A percentile compares a stretch with the other conserved stretches of the same genome.
Conservation (phyloP, 1,139 yeast species). For the Pichia inconspicua region DNA sequence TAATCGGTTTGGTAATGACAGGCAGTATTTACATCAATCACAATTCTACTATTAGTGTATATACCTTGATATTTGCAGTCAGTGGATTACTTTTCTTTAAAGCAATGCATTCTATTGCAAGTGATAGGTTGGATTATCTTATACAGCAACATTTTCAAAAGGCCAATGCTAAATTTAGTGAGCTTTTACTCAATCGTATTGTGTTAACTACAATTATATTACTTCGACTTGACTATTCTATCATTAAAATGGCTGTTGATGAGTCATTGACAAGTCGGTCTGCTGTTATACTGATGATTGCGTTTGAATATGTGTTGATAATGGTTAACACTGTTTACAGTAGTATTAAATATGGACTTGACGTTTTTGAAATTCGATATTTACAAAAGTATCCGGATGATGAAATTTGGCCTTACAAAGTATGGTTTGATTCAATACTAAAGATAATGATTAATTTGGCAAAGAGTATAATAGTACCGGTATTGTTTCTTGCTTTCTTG, state of each 20-base stretch:
- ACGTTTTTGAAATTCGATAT: constrained; percentile 48
- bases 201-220: constrained; percentile 36
- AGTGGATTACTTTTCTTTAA: constrained; percentile 47
- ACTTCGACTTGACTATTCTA: constrained; percentile 40
- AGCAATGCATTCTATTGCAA: constrained; percentile 67
- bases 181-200: constrained; percentile 30
- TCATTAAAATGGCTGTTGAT: constrained; percentile 51
- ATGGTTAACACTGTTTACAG: constrained; percentile 48
- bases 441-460: constrained; percentile 42
- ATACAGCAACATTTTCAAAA: constrained; percentile 31
- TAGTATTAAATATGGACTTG: constrained; percentile 43
- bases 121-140: constrained; percentile 53
- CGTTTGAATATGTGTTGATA: constrained; percentile 67
- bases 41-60: constrained; percentile 42
- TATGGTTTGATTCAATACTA: constrained; percentile 49
- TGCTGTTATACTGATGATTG: constrained; percentile 52
- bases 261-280: constrained; percentile 47
- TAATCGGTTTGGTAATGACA: constrained; percentile 59
- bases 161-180: constrained; percentile 12
- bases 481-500: constrained; percentile 38
- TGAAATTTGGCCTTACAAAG: constrained; percentile 72
- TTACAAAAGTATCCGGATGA: constrained; percentile 40
- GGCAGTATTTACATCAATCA: constrained; percentile 56
- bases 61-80: constrained; percentile 37
- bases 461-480: constrained; percentile 7